These are phyloP conservation scores for Triticum timopheevii DNA, from an alignment of 176 grass and related monocot genomes.

Conservation along the genomic window DNA sequence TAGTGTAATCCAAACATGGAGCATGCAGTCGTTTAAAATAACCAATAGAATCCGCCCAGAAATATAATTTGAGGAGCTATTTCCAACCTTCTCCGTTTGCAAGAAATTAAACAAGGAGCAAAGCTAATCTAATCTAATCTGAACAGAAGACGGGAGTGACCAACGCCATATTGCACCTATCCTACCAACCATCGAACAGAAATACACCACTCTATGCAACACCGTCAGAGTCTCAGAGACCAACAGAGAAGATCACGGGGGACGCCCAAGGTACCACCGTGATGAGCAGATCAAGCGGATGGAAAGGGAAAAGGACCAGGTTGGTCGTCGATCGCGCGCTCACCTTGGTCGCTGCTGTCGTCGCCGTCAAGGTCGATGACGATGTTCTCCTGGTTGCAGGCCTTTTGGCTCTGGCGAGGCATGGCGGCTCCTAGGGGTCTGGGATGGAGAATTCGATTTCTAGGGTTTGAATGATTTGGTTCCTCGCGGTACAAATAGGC, in stretches of 20 bases:
- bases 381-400: background rate
- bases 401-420: background rate
- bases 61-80: background rate
- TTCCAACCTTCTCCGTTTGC: background rate
- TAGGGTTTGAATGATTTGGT: background rate
- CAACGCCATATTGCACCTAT: background rate
- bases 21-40: background rate
- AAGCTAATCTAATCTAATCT: background rate
- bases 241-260: background rate
- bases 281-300: background rate
- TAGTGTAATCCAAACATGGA: background rate
- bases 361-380: background rate
- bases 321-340: background rate
- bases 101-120: background rate
- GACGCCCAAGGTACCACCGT: background rate
- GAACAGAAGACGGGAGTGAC: background rate
- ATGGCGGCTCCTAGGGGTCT: background rate
- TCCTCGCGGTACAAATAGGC: background rate
- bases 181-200: background rate
- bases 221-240: background rate
- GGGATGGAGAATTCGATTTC: background rate
- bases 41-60: background rate
- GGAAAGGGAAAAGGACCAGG: background rate
- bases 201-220: background rate
- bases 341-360: background rate